These are phyloP conservation scores for Apiospora pterosperma DNA, from an alignment of 2,329 filamentous ascomycete species.

Conservation along the genomic window DNA sequence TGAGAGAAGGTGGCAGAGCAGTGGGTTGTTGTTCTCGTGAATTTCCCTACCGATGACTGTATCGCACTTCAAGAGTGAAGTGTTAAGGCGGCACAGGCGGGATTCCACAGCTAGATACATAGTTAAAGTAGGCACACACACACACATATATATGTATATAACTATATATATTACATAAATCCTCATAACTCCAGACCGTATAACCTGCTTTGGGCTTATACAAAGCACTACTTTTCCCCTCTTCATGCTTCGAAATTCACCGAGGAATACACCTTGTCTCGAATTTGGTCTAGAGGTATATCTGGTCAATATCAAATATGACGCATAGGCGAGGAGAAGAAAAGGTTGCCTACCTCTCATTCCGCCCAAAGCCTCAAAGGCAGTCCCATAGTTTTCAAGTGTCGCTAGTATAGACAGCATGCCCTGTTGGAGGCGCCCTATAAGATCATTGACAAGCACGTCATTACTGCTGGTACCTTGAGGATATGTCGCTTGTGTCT, in stretches of 20 bases:
- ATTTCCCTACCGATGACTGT: too few species aligned
- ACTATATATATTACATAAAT: not conserved
- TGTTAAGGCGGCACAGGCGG: not conserved
- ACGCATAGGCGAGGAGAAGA: not conserved
- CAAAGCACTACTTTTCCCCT: not conserved
- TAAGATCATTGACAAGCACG: conserved; percentile 30
- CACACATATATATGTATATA: too few species aligned
- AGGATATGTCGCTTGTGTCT: conserved; percentile 34
- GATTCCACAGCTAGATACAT: not conserved
- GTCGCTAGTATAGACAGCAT: conserved; percentile 37
- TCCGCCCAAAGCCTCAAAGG: conserved; percentile 41
- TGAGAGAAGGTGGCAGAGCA: too few species aligned
- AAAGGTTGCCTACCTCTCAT: conserved; percentile 35
- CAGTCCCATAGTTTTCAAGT: conserved; percentile 40
- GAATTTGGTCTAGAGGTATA: conserved; percentile 8
- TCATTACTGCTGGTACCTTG: conserved; percentile 17
- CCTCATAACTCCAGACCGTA: not conserved
- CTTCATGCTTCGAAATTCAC: not conserved
- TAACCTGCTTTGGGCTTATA: not conserved
- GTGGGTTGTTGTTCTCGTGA: too few species aligned
- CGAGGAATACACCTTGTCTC: conserved; percentile 10
- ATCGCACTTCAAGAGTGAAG: not conserved
- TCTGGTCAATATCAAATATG: not conserved
- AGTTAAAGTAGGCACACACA: too few species aligned
- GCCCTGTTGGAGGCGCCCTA: conserved; percentile 37